These are phyloP conservation scores for Solanum stenotomum DNA, from an alignment of 257 asterid genomes.

Conservation along the genomic window DNA sequence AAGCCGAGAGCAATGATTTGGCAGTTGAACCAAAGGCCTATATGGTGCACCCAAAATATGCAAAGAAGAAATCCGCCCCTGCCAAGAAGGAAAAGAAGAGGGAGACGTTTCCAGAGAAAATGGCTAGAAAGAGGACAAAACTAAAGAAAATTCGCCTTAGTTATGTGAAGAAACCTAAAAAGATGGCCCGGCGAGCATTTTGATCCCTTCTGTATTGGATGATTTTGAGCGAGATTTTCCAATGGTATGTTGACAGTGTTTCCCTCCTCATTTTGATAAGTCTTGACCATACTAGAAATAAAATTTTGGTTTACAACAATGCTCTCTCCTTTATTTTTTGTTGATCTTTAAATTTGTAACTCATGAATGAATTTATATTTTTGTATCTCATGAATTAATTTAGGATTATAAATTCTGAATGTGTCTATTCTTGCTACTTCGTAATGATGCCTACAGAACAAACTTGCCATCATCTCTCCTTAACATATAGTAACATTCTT, in stretches of 20 bases:
- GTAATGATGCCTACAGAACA: neutral
- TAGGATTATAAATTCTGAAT: neutral
- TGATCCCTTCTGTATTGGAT: constrained; percentile 16
- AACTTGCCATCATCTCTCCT: neutral
- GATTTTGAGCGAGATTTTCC: neutral
- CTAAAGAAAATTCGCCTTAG: constrained; percentile 68
- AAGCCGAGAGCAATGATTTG: constrained; percentile 59
- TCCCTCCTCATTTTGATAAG: neutral
- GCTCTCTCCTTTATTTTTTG: neutral
- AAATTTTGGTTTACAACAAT: neutral
- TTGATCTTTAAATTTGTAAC: neutral
- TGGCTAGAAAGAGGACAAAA: constrained; percentile 83
- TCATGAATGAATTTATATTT: neutral
- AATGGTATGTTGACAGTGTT: neutral
- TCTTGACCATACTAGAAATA: neutral
- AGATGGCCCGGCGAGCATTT: constrained; percentile 38
- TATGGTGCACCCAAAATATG: constrained; percentile 68
- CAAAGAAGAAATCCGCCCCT: constrained; percentile 42
- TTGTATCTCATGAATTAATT: neutral
- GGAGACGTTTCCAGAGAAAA: constrained; percentile 89
- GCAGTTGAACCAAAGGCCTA: constrained; percentile 57
- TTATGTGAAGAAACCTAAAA: constrained; percentile 87
- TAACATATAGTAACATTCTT: neutral
- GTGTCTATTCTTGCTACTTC: neutral
- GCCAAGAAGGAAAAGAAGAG: constrained; percentile 81